Evolutionary conservation across 768 basidiomycete genomes (phyloP), one percentile per base, ranked within the genome.

Genomic region (Termitomyces sp.): DNA sequence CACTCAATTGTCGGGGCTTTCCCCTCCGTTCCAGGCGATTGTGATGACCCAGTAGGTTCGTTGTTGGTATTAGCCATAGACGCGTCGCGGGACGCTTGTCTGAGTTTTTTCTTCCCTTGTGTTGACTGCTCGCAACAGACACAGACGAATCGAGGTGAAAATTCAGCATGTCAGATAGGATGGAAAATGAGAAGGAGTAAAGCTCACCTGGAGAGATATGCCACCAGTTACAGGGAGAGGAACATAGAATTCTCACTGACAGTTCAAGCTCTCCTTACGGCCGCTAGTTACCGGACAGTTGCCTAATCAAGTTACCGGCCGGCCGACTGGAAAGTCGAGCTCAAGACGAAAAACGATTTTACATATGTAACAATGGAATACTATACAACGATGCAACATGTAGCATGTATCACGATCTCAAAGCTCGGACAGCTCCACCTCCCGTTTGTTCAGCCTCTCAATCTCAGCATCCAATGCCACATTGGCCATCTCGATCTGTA

Each of bases 401-500:
- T 12, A 23, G 17, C 30, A 35, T 30, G n/a, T 33, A 45, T 40
- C n/a, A 53, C 35, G 38, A 43, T 50, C 14, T 67, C 65, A 71
- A 31, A 78, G 64, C 44, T 73, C 76, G 43, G 79, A 76, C 49
- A 91, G 75, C 64, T 89, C 87, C 3, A 75, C 80, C 68, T 87
- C 87, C 59, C 71, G 78, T 58, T 72, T 73, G 62, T 78, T 77
- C 52, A 91, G 70, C 40, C 78, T 72, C 46, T 79, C 81, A 48
- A 97, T 78, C 65, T 97, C 93, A 5, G 77, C 85, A 63, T 94
- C 93, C 69, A 97, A 70, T 28, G 93, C 92, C 42, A 86, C 80
- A 68, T 94, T 95, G 17, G 94, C 96, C 84, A 98, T 86, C 77
- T 97, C 95, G 61, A 97, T 89, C 72, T 98, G 95, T 57, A 98